Percentiles rank a stretch among this genome's conserved stretches.
phyloP scores from a whole-genome alignment of 768 basidiomycete genomes.

The Pisolithus tinctorius region DNA sequence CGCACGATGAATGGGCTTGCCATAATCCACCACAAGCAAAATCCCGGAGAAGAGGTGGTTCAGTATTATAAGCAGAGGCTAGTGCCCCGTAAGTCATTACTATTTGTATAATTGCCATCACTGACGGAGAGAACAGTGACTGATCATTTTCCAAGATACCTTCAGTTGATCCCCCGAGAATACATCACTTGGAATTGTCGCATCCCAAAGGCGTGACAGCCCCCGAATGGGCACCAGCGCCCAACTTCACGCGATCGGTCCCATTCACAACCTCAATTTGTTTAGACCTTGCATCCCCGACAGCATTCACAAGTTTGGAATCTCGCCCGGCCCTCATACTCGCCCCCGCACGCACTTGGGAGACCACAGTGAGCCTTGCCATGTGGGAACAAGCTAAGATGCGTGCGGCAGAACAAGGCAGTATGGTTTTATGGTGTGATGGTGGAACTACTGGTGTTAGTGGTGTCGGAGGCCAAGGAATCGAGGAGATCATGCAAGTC shows the following conservation, averaged over 20 bases:
- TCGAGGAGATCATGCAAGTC: slow-evolving; percentile 55
- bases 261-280: slow-evolving; percentile 70
- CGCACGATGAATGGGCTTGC: slow-evolving; percentile 59
- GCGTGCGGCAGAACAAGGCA: slow-evolving; percentile 63
- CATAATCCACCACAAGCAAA: slow-evolving; percentile 38
- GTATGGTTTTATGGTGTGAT: slow-evolving; percentile 74
- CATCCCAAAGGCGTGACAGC: slow-evolving; percentile 35
- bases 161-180: slow-evolving; percentile 42
- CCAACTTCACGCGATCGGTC: slow-evolving; percentile 45
- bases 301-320: slow-evolving; percentile 44
- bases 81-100: slow-evolving; percentile 58
- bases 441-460: slow-evolving; percentile 72
- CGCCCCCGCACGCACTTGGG: slow-evolving; percentile 82
- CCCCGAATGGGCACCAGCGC: slow-evolving; percentile 37
- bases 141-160: slow-evolving; percentile 60
- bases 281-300: slow-evolving; percentile 65
- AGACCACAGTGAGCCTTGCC: slow-evolving; percentile 55
- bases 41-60: slow-evolving; percentile 31
- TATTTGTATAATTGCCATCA: not conserved
- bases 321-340: slow-evolving; percentile 67
- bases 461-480: slow-evolving; percentile 59
- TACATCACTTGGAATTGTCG: slow-evolving; percentile 39
- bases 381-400: slow-evolving; percentile 80
- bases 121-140: slow-evolving; percentile 44
- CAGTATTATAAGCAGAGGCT: slow-evolving; percentile 72